A percentile compares a stretch with the other conserved stretches of the same genome.
Evolutionary conservation across 2,329 filamentous ascomycete species (phyloP).

Genomic region (Phyllosticta ampelicida): DNA sequence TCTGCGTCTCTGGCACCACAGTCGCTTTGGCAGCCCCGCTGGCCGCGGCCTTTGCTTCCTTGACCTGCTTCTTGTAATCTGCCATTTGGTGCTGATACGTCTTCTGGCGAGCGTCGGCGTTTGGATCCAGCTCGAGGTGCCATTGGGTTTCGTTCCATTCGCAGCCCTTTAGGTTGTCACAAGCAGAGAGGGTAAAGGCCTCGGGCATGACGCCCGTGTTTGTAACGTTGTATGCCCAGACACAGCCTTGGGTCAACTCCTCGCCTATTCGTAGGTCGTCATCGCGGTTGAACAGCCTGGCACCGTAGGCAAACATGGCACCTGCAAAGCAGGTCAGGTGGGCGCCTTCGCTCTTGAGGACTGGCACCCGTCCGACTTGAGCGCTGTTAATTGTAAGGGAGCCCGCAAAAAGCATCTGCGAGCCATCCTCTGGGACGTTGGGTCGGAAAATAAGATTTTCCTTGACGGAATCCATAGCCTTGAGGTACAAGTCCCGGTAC

Average conservation of each 20-base stretch:
- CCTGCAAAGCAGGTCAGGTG: conserved; percentile 63
- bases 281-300: conserved; percentile 46
- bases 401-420: conserved; percentile 32
- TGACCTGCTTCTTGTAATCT: conserved; percentile 23
- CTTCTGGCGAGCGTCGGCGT: conserved; percentile 19
- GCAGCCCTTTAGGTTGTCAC: conserved; percentile 29
- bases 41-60: conserved; percentile 20
- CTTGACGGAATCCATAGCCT: conserved; percentile 31
- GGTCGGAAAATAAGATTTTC: conserved; percentile 39
- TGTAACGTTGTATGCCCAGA: conserved; percentile 50
- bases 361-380: background rate
- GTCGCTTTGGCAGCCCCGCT: conserved; percentile 17
- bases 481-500: conserved; percentile 48
- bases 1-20: conserved; percentile 9
- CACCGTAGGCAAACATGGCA: conserved; percentile 58
- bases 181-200: conserved; percentile 41
- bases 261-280: conserved; percentile 46
- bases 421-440: conserved; percentile 33
- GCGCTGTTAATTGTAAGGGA: background rate
- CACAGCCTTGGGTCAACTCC: conserved; percentile 51
- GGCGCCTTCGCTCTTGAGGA: conserved; percentile 34
- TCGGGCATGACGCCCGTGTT: conserved; percentile 53
- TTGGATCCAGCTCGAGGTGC: conserved; percentile 28
- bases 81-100: conserved; percentile 24
- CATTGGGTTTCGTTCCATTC: conserved; percentile 39